Conservation (phyloP, 805 yeast species). For the Teunomyces kruisii region DNA sequence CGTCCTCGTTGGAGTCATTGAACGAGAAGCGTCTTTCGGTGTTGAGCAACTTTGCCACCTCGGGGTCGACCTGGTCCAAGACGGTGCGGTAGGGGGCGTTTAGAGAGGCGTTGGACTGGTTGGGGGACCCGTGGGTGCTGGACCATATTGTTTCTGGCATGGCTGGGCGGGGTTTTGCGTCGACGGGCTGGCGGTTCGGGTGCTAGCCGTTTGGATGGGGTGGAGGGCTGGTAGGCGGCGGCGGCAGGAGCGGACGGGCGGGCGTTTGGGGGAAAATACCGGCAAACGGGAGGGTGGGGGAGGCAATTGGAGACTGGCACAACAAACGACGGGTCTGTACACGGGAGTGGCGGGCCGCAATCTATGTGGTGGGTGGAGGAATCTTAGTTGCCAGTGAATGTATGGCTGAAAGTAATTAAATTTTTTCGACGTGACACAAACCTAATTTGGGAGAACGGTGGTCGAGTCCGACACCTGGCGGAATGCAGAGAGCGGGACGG, state of each 20-base stretch:
- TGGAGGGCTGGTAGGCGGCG: too few relatives aligned
- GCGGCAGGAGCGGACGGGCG: too few relatives aligned
- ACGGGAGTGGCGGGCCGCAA: too few relatives aligned
- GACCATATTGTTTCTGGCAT: slow-evolving; percentile 49
- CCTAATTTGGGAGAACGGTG: not conserved
- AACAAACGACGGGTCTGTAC: too few relatives aligned
- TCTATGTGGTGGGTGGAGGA: too few relatives aligned
- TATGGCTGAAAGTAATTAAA: not conserved
- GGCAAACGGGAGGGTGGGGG: too few relatives aligned
- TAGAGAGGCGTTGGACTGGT: slow-evolving; percentile 14
- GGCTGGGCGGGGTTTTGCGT: not conserved
- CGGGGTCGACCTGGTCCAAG: slow-evolving; percentile 42
- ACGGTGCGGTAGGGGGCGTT: slow-evolving; percentile 25
- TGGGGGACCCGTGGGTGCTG: slow-evolving; percentile 16
- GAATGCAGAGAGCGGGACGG: too few relatives aligned
- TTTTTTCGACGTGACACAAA: slow-evolving; percentile 2
- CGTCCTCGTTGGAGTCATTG: slow-evolving; percentile 46
- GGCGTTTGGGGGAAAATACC: too few relatives aligned
- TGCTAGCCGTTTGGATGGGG: too few relatives aligned
- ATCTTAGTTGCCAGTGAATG: not conserved
- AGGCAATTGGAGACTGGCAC: too few relatives aligned
- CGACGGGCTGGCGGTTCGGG: not conserved
- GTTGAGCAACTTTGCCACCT: slow-evolving; percentile 28
- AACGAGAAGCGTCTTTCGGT: slow-evolving; percentile 39
- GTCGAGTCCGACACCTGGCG: too few relatives aligned